Percentiles rank a stretch among this genome's conserved stretches.
These are phyloP conservation scores for Coriaria nepalensis DNA, from an alignment of 306 rosid genomes.

Conservation along the genomic window DNA sequence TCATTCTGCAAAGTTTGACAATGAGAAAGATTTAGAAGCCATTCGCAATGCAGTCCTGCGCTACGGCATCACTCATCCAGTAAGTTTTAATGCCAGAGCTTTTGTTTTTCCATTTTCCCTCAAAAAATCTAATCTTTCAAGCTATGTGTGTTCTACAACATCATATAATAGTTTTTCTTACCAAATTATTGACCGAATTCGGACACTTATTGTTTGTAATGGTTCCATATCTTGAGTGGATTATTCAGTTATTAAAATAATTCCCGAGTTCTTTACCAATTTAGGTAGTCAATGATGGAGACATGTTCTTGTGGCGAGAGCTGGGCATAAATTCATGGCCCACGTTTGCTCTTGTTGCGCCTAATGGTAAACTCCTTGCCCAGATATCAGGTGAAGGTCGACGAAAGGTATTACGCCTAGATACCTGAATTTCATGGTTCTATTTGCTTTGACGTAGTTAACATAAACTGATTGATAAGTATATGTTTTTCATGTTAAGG, in stretches of 20 bases:
- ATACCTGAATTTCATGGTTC: too few species aligned
- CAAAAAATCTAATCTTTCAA: too few species aligned
- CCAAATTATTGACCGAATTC: too few species aligned
- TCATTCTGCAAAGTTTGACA: slow-evolving; percentile 95
- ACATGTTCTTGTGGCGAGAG: slow-evolving; percentile 83
- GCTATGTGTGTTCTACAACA: too few species aligned
- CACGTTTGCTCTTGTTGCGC: slow-evolving; percentile 79
- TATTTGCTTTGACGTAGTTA: too few species aligned
- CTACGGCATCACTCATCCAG: slow-evolving; percentile 84
- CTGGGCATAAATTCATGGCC: slow-evolving; percentile 96
- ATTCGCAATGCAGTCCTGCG: slow-evolving; percentile 94
- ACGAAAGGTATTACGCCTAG: slow-evolving; percentile 80
- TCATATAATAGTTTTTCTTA: too few species aligned
- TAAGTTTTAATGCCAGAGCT: too few species aligned
- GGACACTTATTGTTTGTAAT: too few species aligned
- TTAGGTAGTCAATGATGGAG: slow-evolving; percentile 95
- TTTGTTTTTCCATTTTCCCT: too few species aligned
- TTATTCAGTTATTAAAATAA: too few species aligned
- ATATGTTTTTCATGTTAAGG: slow-evolving; percentile 34
- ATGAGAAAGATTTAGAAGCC: slow-evolving; percentile 94
- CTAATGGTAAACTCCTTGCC: slow-evolving; percentile 77
- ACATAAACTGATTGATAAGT: too few species aligned
- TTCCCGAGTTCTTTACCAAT: slow-evolving; percentile 5
- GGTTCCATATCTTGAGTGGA: too few species aligned
- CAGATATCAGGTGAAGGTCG: slow-evolving; percentile 90